phyloP scores from a whole-genome alignment of 768 basidiomycete species.

The Calocybe indica region DNA sequence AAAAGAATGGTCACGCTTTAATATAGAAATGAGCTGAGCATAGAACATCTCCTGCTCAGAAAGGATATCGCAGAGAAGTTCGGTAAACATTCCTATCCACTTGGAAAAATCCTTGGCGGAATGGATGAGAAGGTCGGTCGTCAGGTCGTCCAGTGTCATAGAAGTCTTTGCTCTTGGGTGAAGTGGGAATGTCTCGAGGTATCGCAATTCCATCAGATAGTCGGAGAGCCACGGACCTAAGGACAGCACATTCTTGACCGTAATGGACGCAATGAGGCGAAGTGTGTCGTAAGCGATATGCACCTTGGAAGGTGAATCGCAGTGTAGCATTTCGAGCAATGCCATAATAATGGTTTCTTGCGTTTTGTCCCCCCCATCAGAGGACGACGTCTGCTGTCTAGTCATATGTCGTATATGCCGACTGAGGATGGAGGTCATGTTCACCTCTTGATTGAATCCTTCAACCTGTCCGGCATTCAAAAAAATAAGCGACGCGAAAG shows the following conservation, averaged over 20 bases:
- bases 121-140: conserved; percentile 26
- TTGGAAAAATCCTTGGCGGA: conserved; percentile 41
- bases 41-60: conserved; percentile 55
- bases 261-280: conserved; percentile 45
- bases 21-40: conserved; percentile 55
- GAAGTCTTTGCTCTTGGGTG: conserved; percentile 21
- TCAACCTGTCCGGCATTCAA: conserved; percentile 54
- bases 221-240: conserved; percentile 30
- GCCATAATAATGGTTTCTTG: conserved; percentile 46
- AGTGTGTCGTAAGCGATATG: conserved; percentile 61
- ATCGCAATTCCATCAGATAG: conserved; percentile 38
- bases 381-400: conserved; percentile 20
- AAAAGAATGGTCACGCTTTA: conserved; percentile 49
- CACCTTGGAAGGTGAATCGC: conserved; percentile 39
- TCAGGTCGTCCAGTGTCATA: conserved; percentile 32
- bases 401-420: conserved; percentile 25
- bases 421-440: conserved; percentile 33
- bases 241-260: conserved; percentile 20
- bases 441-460: conserved; percentile 50
- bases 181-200: conserved; percentile 41
- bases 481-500: conserved; percentile 63
- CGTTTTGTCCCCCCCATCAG: conserved; percentile 11
- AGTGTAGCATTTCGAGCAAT: conserved; percentile 55
- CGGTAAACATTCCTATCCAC: conserved; percentile 62
- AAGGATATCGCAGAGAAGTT: conserved; percentile 54